Conservation (phyloP, 2,329 filamentous ascomycete species). For the Colletotrichum gloeosporioides region DNA sequence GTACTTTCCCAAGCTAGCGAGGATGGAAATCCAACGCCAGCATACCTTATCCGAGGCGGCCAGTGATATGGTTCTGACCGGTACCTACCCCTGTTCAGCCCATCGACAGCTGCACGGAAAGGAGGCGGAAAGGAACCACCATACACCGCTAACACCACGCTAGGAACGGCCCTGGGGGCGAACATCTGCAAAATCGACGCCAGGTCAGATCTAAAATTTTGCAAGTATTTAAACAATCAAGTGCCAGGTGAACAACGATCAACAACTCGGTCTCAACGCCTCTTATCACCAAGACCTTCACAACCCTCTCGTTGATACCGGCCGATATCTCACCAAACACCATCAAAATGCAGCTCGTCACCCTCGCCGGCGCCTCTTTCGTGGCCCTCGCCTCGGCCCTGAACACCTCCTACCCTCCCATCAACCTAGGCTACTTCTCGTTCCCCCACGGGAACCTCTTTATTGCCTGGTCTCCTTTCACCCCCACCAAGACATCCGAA, state of each 20-base stretch:
- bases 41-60: neutral
- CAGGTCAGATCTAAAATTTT: neutral
- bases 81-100: neutral
- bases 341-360: neutral
- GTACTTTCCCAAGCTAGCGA: neutral
- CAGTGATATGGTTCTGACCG: neutral
- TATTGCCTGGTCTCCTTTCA: conserved; percentile 14
- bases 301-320: neutral
- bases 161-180: neutral
- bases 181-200: neutral
- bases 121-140: neutral
- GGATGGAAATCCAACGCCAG: neutral
- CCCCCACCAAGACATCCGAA: conserved; percentile 1
- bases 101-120: neutral
- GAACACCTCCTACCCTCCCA: neutral
- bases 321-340: neutral
- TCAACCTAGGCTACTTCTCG: conserved; percentile 2
- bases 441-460: neutral
- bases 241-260: neutral
- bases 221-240: neutral
- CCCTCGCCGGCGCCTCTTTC: neutral
- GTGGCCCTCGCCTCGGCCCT: neutral
- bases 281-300: neutral
- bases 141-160: neutral
- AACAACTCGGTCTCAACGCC: neutral